Percentiles rank a stretch among this genome's conserved stretches.
These are phyloP conservation scores for Cladosporium sp. DNA, from an alignment of 2,329 filamentous ascomycete species.

Conservation along the genomic window DNA sequence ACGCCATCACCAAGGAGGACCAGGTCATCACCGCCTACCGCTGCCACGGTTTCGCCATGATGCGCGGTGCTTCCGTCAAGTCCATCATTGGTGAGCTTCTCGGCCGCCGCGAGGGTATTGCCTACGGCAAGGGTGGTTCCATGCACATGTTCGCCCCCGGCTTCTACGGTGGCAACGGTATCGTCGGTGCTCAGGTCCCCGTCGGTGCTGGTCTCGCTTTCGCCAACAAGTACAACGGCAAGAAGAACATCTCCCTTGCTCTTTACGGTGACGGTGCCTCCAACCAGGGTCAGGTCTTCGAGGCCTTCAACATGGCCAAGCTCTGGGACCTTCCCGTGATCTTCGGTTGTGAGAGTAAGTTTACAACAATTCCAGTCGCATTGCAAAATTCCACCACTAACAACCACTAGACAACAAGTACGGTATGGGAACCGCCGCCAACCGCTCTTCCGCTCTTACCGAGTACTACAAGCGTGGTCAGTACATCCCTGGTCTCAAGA, in stretches of 20 bases:
- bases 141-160: constrained; percentile 99
- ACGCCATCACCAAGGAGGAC: constrained; percentile 87
- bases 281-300: constrained; percentile 99
- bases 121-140: constrained; percentile 97
- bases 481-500: constrained; percentile 98
- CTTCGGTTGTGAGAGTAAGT: constrained; percentile 95
- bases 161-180: constrained; percentile 99
- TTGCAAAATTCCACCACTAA: constrained; percentile 23
- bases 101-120: constrained; percentile 91
- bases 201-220: constrained; percentile 96
- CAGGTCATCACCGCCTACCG: constrained; percentile 97
- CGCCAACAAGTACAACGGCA: constrained; percentile 88
- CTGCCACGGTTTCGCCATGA: constrained; percentile 96
- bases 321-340: constrained; percentile 95
- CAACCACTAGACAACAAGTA: constrained; percentile 89
- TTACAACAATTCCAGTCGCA: not conserved
- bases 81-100: constrained; percentile 95
- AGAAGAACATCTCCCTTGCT: constrained; percentile 82
- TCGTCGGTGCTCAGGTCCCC: constrained; percentile 96
- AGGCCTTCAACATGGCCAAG: constrained; percentile 99
- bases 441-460: constrained; percentile 90
- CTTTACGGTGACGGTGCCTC: constrained; percentile 84
- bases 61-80: constrained; percentile 88
- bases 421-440: constrained; percentile 96
- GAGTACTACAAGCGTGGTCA: constrained; percentile 99